phyloP scores from a whole-genome alignment of 169 alveolate species.

The Plasmodium vivax region DNA sequence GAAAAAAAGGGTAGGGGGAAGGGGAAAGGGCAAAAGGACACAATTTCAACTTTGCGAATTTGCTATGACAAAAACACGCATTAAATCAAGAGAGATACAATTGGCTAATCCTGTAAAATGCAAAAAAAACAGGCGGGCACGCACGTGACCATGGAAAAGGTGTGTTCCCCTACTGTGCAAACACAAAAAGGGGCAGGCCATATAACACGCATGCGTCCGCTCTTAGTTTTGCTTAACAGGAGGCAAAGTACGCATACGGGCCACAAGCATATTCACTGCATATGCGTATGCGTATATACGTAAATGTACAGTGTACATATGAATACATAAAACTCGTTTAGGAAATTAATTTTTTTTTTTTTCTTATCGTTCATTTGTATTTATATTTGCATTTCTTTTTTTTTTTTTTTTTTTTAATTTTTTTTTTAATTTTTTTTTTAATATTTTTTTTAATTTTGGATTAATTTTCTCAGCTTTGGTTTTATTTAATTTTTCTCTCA shows the following conservation, averaged over 20 bases:
- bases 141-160: neutral
- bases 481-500: neutral
- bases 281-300: neutral
- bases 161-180: neutral
- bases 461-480: neutral
- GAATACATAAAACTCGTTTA: neutral
- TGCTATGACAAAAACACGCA: slow-evolving; percentile 1
- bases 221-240: neutral
- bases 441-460: neutral
- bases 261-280: neutral
- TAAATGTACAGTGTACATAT: neutral
- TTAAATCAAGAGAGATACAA: neutral
- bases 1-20: neutral
- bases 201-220: neutral
- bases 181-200: neutral
- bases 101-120: neutral
- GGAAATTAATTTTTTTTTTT: neutral
- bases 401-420: neutral
- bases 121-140: neutral
- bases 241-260: neutral
- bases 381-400: neutral
- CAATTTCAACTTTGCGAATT: neutral
- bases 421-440: neutral
- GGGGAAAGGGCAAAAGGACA: neutral
- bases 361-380: neutral